These are phyloP conservation scores for Trebouxia sp. DNA, from an alignment of 139 green algal species.

Conservation along the genomic window DNA sequence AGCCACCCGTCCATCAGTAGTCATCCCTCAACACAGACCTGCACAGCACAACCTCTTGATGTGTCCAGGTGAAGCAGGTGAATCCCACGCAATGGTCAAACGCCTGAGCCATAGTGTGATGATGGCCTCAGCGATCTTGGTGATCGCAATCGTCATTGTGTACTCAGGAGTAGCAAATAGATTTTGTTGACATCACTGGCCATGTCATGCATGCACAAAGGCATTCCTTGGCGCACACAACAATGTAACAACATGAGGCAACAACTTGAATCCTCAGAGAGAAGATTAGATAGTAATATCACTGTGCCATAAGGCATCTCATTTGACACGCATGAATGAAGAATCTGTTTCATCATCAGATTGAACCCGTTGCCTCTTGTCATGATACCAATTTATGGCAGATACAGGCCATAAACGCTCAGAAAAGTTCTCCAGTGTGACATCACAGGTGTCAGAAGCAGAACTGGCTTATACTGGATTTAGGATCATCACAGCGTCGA, in stretches of 20 bases:
- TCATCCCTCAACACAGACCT: too few species aligned
- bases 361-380: background rate
- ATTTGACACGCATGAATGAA: conserved; percentile 50
- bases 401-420: too few species aligned
- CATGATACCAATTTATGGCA: background rate
- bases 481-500: conserved; percentile 35
- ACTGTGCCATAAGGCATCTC: conserved; percentile 25
- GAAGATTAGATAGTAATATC: conserved; percentile 37
- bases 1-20: too few species aligned
- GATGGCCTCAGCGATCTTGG: conserved; percentile 46
- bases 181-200: conserved; percentile 37
- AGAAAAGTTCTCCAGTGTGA: conserved; percentile 33
- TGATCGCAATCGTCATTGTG: conserved; percentile 44
- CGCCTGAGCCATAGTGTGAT: background rate
- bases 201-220: background rate
- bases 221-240: background rate
- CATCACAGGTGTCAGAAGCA: conserved; percentile 42
- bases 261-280: conserved; percentile 30
- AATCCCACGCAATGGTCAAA: too few species aligned
- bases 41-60: too few species aligned
- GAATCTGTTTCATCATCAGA: conserved; percentile 31
- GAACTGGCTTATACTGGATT: conserved; percentile 47
- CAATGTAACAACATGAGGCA: background rate
- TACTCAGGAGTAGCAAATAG: conserved; percentile 49
- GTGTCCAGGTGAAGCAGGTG: too few species aligned